Evolutionary conservation across 148 eudicot species (phyloP).

Genomic region (Camellia sinensis): DNA sequence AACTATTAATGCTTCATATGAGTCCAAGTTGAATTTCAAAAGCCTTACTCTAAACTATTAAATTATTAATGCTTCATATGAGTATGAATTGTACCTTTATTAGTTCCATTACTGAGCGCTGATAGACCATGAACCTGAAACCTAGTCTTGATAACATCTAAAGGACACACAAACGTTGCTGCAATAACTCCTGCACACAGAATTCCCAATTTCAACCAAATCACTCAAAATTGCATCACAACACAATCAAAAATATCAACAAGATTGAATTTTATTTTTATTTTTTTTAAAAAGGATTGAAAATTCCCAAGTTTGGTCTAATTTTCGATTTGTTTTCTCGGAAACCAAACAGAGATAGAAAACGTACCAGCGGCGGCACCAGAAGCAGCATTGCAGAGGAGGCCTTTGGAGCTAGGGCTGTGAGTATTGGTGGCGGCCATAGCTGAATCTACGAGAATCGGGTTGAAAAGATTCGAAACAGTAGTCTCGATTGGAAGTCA

Average conservation of each 20-base stretch:
- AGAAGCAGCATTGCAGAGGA: conserved; percentile 87
- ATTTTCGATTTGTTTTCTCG: background rate
- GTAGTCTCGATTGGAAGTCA: background rate
- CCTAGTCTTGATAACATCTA: conserved; percentile 92
- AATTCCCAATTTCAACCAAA: background rate
- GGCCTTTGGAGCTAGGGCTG: conserved; percentile 41
- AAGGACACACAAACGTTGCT: conserved; percentile 90
- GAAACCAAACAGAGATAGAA: background rate
- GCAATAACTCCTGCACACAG: conserved; percentile 77
- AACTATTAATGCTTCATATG: background rate
- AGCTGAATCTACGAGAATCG: conserved; percentile 13
- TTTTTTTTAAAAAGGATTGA: background rate
- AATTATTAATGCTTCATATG: background rate
- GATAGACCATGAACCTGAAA: conserved; percentile 85
- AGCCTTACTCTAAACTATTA: background rate
- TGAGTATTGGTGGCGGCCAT: conserved; percentile 48
- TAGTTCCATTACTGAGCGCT: conserved; percentile 35
- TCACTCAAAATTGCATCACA: background rate
- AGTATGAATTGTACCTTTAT: conserved; percentile 43
- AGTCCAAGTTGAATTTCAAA: background rate
- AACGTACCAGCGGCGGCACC: conserved; percentile 85
- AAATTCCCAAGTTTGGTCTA: background rate
- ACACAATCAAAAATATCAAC: background rate
- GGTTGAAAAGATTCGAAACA: background rate
- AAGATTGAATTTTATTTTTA: no score